Evolutionary conservation across 2,329 filamentous ascomycete genomes (phyloP).

Genomic region (Arthrobotrys entomopaga): DNA sequence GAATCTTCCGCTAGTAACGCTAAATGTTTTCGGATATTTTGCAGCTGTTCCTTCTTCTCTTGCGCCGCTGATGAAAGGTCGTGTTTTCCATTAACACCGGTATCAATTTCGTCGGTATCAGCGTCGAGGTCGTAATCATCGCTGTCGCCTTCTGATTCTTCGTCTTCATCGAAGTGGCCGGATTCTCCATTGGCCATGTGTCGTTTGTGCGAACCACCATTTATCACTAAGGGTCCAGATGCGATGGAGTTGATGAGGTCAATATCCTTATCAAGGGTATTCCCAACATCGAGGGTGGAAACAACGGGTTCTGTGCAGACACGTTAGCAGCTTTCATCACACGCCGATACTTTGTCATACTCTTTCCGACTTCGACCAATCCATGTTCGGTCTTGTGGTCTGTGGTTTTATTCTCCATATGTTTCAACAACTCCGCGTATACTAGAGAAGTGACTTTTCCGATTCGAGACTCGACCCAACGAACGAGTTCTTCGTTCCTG

Average conservation of each 20-base stretch:
- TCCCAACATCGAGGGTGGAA: constrained; percentile 57
- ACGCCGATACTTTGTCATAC: constrained; percentile 51
- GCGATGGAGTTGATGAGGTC: constrained; percentile 58
- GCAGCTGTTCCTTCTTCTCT: constrained; percentile 47
- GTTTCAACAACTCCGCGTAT: constrained; percentile 77
- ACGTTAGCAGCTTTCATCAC: constrained; percentile 50
- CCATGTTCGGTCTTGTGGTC: constrained; percentile 60
- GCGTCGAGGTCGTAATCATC: constrained; percentile 63
- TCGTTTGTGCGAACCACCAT: constrained; percentile 60
- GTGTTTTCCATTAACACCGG: constrained; percentile 60
- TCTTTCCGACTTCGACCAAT: constrained; percentile 37
- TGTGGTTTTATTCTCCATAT: constrained; percentile 74
- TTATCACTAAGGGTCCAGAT: constrained; percentile 55
- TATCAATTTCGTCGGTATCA: constrained; percentile 58
- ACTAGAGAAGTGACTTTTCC: constrained; percentile 80
- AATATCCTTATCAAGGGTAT: constrained; percentile 57
- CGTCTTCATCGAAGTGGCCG: constrained; percentile 60
- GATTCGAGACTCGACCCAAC: constrained; percentile 76
- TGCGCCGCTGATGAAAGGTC: constrained; percentile 46
- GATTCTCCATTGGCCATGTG: constrained; percentile 60
- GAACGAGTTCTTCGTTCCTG: constrained; percentile 79
- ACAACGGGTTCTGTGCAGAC: constrained; percentile 56
- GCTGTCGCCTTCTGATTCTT: constrained; percentile 57
- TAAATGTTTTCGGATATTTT: constrained; percentile 46
- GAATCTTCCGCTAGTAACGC: constrained; percentile 72